Evolutionary conservation across 1,139 yeast species (phyloP), one percentile per base, ranked within the genome.

Genomic region (Zygosaccharomyces pseudobailii): DNA sequence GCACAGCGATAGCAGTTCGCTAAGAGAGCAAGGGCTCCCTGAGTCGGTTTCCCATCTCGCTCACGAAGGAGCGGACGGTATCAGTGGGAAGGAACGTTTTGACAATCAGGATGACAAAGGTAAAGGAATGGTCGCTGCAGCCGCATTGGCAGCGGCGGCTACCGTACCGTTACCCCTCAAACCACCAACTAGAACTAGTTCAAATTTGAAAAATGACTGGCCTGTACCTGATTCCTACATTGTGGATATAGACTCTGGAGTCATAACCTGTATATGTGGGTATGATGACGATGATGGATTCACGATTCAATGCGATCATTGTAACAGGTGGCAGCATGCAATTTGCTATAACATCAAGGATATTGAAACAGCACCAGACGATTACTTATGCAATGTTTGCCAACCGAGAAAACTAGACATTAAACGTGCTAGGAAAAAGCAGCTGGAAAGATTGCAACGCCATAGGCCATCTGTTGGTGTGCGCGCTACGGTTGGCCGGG

Each of bases 241-340:
- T 25, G 88, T 84, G 1, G 87, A 80, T 53, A 85, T 87, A 1
- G 95, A 88, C 62, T 76, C 89, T 4, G 96, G 96, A 0, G 69
- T 82, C 2, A 90, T 90, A 47, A 88, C 96, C 3, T 90, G 98
- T 69, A 79, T 90, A 4, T 90, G 98, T 71, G 90, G 83, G 0
- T 81, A 76, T 55, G 88, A 83, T 48, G 96, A 90, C 55, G 97
- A 90, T 66, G 97, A 90, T 62, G 97, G 97, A 0, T 88, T 87
- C 65, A 89, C 97, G 1, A 86, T 90, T 51, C 97, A 89, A 66
- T 90, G 97, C 70, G 96, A 89, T 63, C 76, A 80, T 40, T 90
- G 97, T 66, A 84, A 79, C 66, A 79, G 96, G 53, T 90, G 97
- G 97, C 96, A 89, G 63, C 97, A 90, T 69, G 90, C 95, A 39